Conservation (phyloP, 2,329 filamentous ascomycete species). For the Phialocephala sp. region DNA sequence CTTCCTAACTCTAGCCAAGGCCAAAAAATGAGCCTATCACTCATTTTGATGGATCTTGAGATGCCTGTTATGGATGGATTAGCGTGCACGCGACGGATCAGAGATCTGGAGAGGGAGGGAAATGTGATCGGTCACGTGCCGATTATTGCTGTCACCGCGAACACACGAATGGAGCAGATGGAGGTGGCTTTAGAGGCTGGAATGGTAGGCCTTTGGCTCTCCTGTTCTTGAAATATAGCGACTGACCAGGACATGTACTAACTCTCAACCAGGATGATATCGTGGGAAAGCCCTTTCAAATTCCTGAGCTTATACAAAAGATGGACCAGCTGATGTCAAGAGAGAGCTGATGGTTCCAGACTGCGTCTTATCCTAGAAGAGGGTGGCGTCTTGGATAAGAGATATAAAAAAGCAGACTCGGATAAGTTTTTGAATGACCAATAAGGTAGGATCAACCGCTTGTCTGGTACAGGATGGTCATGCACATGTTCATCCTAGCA, state of each 20-base stretch:
- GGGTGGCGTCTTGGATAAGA: too few species aligned
- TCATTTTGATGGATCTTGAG: constrained; percentile 54
- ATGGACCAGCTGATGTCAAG: constrained; percentile 50
- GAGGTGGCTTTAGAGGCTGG: constrained; percentile 45
- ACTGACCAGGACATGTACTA: not conserved
- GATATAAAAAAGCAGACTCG: too few species aligned
- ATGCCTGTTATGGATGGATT: constrained; percentile 57
- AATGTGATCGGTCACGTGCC: constrained; percentile 55
- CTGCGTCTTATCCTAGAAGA: not conserved
- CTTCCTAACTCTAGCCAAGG: constrained; percentile 33
- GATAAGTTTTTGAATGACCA: too few species aligned
- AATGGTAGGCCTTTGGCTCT: constrained; percentile 59
- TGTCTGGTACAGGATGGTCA: too few species aligned
- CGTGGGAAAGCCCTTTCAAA: constrained; percentile 78
- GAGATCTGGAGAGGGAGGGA: constrained; percentile 46
- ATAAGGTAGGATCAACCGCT: too few species aligned
- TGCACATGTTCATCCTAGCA: too few species aligned
- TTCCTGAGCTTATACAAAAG: constrained; percentile 68
- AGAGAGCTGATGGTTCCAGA: not conserved
- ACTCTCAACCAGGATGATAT: constrained; percentile 62
- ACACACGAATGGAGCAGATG: constrained; percentile 51
- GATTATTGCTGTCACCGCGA: constrained; percentile 55
- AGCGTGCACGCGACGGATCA: constrained; percentile 49
- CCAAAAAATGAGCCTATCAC: constrained; percentile 56
- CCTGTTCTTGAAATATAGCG: not conserved